Evolutionary conservation across 2,329 filamentous ascomycete species (phyloP).

Genomic region (Fusarium chuoi): DNA sequence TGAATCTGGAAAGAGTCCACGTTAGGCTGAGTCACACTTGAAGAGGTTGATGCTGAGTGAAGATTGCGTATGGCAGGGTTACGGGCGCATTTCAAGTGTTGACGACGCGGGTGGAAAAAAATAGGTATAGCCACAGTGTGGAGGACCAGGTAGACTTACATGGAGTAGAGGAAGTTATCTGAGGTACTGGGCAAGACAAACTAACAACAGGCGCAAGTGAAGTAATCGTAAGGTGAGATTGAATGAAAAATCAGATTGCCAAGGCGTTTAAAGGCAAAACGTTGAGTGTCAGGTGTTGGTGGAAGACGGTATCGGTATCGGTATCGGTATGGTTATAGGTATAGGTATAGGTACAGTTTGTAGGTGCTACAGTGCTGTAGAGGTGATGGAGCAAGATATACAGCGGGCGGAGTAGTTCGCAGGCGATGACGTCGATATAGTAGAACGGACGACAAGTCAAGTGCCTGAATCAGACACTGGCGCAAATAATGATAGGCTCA

Average conservation of each 20-base stretch:
- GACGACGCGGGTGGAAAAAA: conserved; percentile 25
- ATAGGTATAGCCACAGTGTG: conserved; percentile 18
- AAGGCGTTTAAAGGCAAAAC: conserved; percentile 40
- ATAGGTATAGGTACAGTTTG: conserved; percentile 1
- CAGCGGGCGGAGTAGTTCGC: conserved; percentile 19
- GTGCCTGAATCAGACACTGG: conserved; percentile 3
- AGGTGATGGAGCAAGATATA: not conserved
- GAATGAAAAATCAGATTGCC: conserved; percentile 33
- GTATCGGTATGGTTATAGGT: conserved; percentile 13
- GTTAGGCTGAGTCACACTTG: conserved; percentile 37
- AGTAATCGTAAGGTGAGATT: conserved; percentile 14
- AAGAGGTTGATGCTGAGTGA: conserved; percentile 17
- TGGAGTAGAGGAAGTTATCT: not conserved
- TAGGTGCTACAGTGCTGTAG: conserved; percentile 3
- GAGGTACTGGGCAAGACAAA: conserved; percentile 4
- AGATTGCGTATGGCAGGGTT: conserved; percentile 23
- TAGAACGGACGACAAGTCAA: not conserved
- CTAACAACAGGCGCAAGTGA: conserved; percentile 30
- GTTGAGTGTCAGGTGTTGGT: conserved; percentile 27
- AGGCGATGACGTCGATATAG: conserved; percentile 33
- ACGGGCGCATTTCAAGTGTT: conserved; percentile 39
- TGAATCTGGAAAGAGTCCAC: conserved; percentile 33
- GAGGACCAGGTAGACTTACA: conserved; percentile 15
- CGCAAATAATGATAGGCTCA: conserved; percentile 8
- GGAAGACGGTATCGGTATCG: conserved; percentile 28